Evolutionary conservation across 495 filamentous ascomycete species (phyloP), one percentile per base, ranked within the genome.

Genomic region (Penicillium turbatum): DNA sequence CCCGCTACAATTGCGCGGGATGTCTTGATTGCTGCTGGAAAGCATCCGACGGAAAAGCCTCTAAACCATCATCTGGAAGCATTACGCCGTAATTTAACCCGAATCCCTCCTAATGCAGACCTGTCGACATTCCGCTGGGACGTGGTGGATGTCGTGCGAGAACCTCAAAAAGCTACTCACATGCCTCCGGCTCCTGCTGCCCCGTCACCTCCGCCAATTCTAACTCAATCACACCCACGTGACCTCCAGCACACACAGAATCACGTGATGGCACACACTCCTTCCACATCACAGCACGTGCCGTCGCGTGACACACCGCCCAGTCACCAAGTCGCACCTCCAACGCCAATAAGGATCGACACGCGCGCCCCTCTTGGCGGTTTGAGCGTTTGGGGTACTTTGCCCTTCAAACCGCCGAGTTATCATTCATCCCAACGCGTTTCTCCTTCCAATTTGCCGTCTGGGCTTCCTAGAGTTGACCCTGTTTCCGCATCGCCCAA

Each of bases 101-200:
- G 64, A n/a, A 62, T 85, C 2, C 34, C 59, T 61, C 11, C 4
- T 4, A 24, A 24, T 24, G 69, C 73, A 8, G 84, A 90, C 62
- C 60, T 89, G 11, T 64, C 65, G n/a, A 87, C 83, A 0, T 71
- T 90, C 19, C 67, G 77, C 29, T 90, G 86, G 86, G 86, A 88
- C 65, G 42, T 86, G 13, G 72, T 89, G 2, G 86, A 89, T 63
- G 41, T 54, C 6, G 42, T 39, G 38, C 44, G 54, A 13, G 48
- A 47, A 2, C 56, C 52, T 16, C 24, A 51, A 24, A 24, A 24
- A 17, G 6, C 21, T 1, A 13, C 7, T 34, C 29, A 2, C 29
- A 21, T n/a, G 17, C 43, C 30, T 46, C 43, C 16, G 7, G 16
- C n/a, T 34, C 1, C 30, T 34, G 16, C 17, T 21, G 8, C 15